A percentile compares a stretch with the other conserved stretches of the same genome.
Evolutionary conservation across 2,329 filamentous ascomycete species (phyloP).

Genomic region (Beauveria sp.): DNA sequence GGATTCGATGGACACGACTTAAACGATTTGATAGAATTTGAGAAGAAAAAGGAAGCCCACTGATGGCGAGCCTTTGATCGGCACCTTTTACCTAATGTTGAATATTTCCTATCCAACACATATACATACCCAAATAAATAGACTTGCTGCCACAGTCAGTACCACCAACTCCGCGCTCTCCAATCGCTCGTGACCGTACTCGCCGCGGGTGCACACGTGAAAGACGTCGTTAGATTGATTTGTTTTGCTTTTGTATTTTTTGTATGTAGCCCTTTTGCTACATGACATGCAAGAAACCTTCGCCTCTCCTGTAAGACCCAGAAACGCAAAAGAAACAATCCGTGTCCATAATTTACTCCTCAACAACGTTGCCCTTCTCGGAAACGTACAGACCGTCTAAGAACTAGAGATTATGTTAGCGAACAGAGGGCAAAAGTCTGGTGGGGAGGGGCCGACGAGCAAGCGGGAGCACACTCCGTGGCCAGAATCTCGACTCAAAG

Average conservation of each 20-base stretch:
- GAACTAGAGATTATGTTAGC: conserved; percentile 54
- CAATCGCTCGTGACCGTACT: background rate
- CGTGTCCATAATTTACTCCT: conserved; percentile 47
- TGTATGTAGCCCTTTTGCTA: conserved; percentile 42
- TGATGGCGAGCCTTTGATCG: background rate
- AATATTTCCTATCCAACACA: background rate
- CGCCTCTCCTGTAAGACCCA: conserved; percentile 54
- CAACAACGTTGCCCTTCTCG: conserved; percentile 91
- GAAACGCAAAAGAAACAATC: conserved; percentile 49
- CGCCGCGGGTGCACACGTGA: background rate
- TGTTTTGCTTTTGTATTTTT: conserved; percentile 28
- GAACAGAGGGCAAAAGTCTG: conserved; percentile 12
- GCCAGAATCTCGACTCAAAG: background rate
- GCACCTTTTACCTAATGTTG: background rate
- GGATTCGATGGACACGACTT: conserved; percentile 2
- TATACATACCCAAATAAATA: background rate
- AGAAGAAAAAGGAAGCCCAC: background rate
- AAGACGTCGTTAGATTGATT: conserved; percentile 19
- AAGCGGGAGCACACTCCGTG: too few species aligned
- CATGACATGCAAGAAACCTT: conserved; percentile 55
- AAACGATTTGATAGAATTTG: conserved; percentile 5
- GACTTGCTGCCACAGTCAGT: background rate
- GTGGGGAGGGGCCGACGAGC: background rate
- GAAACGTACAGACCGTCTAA: conserved; percentile 99
- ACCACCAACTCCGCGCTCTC: background rate